A percentile compares a stretch with the other conserved stretches of the same genome.
Conservation (phyloP, 345 rosid species). For the Eucalyptus pauciflora region DNA sequence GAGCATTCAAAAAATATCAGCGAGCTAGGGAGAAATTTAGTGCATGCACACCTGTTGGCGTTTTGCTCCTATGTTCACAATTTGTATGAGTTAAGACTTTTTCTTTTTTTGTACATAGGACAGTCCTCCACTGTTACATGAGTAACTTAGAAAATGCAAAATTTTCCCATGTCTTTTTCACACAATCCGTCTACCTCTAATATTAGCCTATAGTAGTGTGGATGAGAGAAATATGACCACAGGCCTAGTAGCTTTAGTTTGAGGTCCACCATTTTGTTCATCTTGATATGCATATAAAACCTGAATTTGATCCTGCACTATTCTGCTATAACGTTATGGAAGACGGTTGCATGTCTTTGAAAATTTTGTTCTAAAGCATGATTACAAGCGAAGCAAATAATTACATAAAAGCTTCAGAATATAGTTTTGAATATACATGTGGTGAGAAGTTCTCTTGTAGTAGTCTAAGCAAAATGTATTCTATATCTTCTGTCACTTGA, state of each 20-base stretch:
- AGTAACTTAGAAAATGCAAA: neutral
- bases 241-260: neutral
- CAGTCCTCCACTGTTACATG: neutral
- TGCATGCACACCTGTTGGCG: neutral
- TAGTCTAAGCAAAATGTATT: neutral
- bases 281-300: neutral
- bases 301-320: neutral
- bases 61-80: neutral
- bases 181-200: neutral
- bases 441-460: neutral
- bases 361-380: neutral
- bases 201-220: neutral
- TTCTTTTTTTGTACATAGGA: neutral
- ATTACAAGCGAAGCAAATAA: neutral
- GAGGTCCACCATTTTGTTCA: neutral
- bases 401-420: neutral
- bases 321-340: neutral
- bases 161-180: neutral
- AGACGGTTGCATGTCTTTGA: neutral
- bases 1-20: neutral
- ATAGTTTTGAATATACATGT: neutral
- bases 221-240: neutral
- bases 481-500: neutral
- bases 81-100: neutral
- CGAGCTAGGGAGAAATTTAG: neutral